These are phyloP conservation scores for Gossypium davidsonii DNA, from an alignment of 441 rosid genomes.

Conservation along the genomic window DNA sequence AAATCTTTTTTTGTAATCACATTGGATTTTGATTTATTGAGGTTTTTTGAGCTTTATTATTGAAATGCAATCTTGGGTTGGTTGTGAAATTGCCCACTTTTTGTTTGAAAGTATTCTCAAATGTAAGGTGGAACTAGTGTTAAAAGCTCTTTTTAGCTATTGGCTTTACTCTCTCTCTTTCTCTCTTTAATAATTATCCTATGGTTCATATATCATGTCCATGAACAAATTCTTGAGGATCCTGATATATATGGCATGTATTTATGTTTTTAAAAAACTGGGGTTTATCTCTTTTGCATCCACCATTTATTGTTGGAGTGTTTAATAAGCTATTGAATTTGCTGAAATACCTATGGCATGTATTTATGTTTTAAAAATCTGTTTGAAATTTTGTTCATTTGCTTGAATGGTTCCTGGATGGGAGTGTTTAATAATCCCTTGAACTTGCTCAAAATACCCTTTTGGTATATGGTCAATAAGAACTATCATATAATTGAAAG, in stretches of 20 bases:
- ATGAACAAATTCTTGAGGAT: neutral
- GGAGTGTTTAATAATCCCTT: neutral
- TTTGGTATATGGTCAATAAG: neutral
- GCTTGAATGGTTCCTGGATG: neutral
- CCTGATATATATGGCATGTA: neutral
- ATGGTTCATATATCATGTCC: neutral
- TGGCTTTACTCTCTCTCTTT: neutral
- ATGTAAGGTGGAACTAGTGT: neutral
- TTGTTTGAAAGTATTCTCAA: neutral
- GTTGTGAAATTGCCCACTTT: neutral
- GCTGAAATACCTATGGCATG: neutral
- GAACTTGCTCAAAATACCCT: neutral
- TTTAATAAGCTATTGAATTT: too few relatives aligned
- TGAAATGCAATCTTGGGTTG: constrained; percentile 19
- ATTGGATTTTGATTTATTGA: neutral
- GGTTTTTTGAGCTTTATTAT: constrained; percentile 2
- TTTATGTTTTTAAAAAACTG: neutral
- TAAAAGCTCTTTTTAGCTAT: neutral
- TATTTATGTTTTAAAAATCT: neutral
- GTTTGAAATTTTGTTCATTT: neutral
- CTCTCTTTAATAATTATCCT: neutral
- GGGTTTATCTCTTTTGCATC: neutral
- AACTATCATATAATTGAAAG: neutral
- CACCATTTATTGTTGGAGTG: neutral
- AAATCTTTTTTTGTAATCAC: neutral